These are phyloP conservation scores for Cyclanthera cordifolia DNA, from an alignment of 306 rosid genomes.

Conservation along the genomic window DNA sequence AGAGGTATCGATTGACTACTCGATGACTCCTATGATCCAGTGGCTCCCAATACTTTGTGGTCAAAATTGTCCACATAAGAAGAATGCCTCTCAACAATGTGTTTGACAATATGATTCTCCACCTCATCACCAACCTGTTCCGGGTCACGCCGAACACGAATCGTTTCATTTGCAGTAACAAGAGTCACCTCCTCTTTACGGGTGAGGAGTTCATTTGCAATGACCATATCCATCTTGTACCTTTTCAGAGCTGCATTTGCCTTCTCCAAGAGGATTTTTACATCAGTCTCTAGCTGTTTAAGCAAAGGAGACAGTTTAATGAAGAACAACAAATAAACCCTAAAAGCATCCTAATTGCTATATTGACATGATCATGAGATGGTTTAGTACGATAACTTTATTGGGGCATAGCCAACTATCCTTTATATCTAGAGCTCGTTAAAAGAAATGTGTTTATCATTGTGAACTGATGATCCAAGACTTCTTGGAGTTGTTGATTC, in stretches of 20 bases:
- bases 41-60: conserved; percentile 11
- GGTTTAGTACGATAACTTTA: not conserved
- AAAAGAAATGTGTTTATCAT: not conserved
- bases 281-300: conserved; percentile 80
- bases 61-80: conserved; percentile 29
- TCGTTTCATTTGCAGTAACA: conserved; percentile 44
- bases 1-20: not conserved
- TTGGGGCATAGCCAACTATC: not conserved
- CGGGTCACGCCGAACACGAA: conserved; percentile 38
- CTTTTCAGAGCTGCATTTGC: conserved; percentile 57
- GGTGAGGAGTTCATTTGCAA: conserved; percentile 74
- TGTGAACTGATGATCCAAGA: not conserved
- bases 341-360: too few species aligned
- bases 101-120: conserved; percentile 56
- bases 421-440: not conserved
- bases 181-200: conserved; percentile 82
- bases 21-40: not conserved
- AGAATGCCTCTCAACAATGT: conserved; percentile 53
- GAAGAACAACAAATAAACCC: not conserved
- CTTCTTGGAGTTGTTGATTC: not conserved
- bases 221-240: conserved; percentile 82
- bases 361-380: not conserved
- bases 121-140: conserved; percentile 40
- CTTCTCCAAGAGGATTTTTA: conserved; percentile 71
- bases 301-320: conserved; percentile 1